Evolutionary conservation across 768 basidiomycete species (phyloP).

Genomic region (Pulveroboletus frians): DNA sequence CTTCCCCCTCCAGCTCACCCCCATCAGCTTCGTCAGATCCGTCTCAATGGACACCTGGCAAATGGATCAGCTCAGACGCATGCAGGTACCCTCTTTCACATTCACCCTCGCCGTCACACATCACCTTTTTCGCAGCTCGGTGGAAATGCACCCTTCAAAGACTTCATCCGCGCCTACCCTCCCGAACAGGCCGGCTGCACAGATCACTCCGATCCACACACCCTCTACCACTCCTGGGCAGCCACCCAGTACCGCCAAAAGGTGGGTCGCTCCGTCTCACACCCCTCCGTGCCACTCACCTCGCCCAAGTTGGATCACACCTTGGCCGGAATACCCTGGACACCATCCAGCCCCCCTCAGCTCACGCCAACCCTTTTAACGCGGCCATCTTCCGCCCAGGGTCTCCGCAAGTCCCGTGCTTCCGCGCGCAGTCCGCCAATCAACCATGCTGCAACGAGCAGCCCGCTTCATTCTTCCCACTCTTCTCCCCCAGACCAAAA

Average conservation of each 20-base stretch:
- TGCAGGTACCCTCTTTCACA: slow-evolving; percentile 60
- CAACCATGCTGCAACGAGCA: slow-evolving; percentile 52
- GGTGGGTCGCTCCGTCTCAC: slow-evolving; percentile 36
- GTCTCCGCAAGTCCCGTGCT: slow-evolving; percentile 82
- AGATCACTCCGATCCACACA: slow-evolving; percentile 54
- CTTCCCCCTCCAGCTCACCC: background rate
- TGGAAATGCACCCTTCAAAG: slow-evolving; percentile 78
- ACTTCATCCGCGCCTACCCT: slow-evolving; percentile 74
- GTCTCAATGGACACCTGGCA: slow-evolving; percentile 98
- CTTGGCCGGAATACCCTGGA: slow-evolving; percentile 73
- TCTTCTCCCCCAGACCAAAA: slow-evolving; percentile 50
- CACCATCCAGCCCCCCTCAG: slow-evolving; percentile 65
- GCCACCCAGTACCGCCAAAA: slow-evolving; percentile 94
- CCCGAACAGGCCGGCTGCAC: slow-evolving; percentile 65
- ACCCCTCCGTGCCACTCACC: slow-evolving; percentile 13
- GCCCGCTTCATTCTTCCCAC: slow-evolving; percentile 42
- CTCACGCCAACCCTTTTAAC: slow-evolving; percentile 40
- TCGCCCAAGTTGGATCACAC: slow-evolving; percentile 67
- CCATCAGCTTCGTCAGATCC: slow-evolving; percentile 77
- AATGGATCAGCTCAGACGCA: slow-evolving; percentile 78
- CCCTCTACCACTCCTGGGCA: slow-evolving; percentile 91
- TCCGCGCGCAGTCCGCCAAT: slow-evolving; percentile 49
- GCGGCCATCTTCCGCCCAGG: slow-evolving; percentile 70
- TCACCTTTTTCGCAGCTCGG: slow-evolving; percentile 52
- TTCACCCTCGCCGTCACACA: slow-evolving; percentile 8